A percentile compares a stretch with the other conserved stretches of the same genome.
Evolutionary conservation across 1,139 yeast species (phyloP).

Genomic region (Candida sojae): DNA sequence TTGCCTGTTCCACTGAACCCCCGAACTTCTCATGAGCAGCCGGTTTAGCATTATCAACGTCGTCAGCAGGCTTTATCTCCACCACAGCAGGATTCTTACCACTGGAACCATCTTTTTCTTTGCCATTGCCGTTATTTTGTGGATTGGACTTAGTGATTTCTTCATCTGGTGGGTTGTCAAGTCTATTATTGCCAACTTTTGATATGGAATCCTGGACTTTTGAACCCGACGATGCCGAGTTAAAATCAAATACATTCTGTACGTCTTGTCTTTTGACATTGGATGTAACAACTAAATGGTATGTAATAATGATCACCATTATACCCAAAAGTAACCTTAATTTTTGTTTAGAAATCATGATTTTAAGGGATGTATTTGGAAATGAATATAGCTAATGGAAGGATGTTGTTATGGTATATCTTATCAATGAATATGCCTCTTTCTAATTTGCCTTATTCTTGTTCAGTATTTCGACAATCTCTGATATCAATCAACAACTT

Average conservation of each 20-base stretch:
- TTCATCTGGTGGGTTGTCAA: slow-evolving; percentile 11
- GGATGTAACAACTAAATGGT: background rate
- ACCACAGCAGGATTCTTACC: background rate
- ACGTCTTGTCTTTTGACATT: background rate
- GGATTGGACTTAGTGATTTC: slow-evolving; percentile 10
- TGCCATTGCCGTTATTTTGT: background rate
- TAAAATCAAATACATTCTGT: background rate
- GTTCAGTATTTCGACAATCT: too few species aligned
- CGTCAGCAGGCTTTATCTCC: background rate
- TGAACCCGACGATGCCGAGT: slow-evolving; percentile 1
- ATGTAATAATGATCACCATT: background rate
- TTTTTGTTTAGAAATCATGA: slow-evolving; percentile 1
- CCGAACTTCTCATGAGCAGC: background rate
- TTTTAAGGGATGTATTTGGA: too few species aligned
- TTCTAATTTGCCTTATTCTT: too few species aligned
- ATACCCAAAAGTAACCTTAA: background rate
- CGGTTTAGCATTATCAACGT: background rate
- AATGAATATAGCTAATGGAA: too few species aligned
- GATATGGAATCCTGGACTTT: slow-evolving; percentile 1
- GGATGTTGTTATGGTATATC: too few species aligned
- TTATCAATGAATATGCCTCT: too few species aligned
- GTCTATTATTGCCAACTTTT: slow-evolving; percentile 4
- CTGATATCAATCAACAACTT: too few species aligned
- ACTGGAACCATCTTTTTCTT: background rate
- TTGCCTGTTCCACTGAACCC: background rate